Evolutionary conservation across 1,139 yeast genomes (phyloP).

Genomic region (Spencermartinsiella ligniputridi): DNA sequence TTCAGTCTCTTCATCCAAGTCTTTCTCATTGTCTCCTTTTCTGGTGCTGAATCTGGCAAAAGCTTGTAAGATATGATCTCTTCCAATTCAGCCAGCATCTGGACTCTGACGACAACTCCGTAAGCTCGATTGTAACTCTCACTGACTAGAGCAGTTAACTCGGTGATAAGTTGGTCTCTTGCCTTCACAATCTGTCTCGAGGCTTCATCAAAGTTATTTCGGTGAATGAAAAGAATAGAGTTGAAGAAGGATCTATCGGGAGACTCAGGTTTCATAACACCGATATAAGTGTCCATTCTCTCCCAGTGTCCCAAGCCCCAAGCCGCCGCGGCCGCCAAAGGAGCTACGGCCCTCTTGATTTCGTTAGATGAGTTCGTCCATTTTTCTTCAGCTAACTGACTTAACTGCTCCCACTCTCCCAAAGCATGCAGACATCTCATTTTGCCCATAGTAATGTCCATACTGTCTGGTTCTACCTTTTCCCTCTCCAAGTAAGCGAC

Average conservation of each 20-base stretch:
- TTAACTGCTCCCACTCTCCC: constrained; percentile 95
- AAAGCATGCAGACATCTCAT: constrained; percentile 97
- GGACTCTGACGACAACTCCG: constrained; percentile 93
- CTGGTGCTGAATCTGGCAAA: constrained; percentile 68
- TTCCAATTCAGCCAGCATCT: constrained; percentile 94
- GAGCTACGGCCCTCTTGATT: constrained; percentile 82
- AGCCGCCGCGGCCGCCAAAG: constrained; percentile 97
- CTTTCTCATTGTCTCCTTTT: constrained; percentile 70
- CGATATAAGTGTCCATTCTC: constrained; percentile 84
- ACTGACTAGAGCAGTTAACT: constrained; percentile 88
- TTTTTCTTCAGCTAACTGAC: constrained; percentile 78
- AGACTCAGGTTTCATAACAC: constrained; percentile 85
- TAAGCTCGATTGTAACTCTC: constrained; percentile 97
- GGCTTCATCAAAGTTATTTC: constrained; percentile 83
- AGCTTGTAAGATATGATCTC: constrained; percentile 88
- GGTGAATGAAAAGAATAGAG: constrained; percentile 80
- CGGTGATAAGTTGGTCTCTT: constrained; percentile 84
- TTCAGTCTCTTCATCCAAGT: constrained; percentile 92
- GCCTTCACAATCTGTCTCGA: constrained; percentile 74
- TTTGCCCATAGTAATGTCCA: constrained; percentile 91
- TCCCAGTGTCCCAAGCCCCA: constrained; percentile 99
- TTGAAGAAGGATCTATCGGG: constrained; percentile 94
- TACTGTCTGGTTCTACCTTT: constrained; percentile 42
- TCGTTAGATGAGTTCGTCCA: constrained; percentile 77
- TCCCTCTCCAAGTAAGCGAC: constrained; percentile 70